Conservation (phyloP, 345 rosid species). For the Aquilaria sinensis region DNA sequence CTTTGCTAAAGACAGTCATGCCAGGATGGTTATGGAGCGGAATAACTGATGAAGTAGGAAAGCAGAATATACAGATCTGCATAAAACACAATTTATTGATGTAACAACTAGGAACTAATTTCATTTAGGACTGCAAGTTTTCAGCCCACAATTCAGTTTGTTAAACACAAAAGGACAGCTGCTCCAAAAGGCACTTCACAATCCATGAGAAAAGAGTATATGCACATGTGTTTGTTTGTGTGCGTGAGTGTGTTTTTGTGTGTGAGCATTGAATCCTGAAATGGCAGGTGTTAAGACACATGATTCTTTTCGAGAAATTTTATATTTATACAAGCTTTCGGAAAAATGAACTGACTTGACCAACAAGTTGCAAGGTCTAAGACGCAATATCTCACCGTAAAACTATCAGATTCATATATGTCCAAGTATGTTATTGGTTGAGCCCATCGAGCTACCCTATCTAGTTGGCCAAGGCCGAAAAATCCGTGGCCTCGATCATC, state of each 20-base stretch:
- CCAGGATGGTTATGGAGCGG: constrained; percentile 97
- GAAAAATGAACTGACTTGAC: no score
- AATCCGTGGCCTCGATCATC: constrained; percentile 87
- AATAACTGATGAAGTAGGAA: constrained; percentile 91
- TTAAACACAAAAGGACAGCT: neutral
- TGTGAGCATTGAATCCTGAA: no score
- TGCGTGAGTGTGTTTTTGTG: no score
- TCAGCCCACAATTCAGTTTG: neutral
- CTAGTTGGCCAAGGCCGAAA: constrained; percentile 41
- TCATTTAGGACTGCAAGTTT: constrained; percentile 1
- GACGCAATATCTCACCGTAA: constrained; percentile 43
- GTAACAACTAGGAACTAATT: neutral
- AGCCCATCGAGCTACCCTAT: constrained; percentile 70
- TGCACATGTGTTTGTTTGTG: no score
- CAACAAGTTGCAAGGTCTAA: no score
- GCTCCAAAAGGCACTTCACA: neutral
- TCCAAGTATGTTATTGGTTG: constrained; percentile 87
- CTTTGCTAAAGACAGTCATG: constrained; percentile 90
- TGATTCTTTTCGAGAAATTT: no score
- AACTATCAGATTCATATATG: constrained; percentile 56
- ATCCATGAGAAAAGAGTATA: no score
- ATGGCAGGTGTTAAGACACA: no score
- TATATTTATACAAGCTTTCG: no score
- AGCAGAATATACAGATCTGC: constrained; percentile 96
- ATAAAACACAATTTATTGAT: constrained; percentile 10